phyloP scores from a whole-genome alignment of 371 early-diverging fungal species.

The Mucor velutinosus region DNA sequence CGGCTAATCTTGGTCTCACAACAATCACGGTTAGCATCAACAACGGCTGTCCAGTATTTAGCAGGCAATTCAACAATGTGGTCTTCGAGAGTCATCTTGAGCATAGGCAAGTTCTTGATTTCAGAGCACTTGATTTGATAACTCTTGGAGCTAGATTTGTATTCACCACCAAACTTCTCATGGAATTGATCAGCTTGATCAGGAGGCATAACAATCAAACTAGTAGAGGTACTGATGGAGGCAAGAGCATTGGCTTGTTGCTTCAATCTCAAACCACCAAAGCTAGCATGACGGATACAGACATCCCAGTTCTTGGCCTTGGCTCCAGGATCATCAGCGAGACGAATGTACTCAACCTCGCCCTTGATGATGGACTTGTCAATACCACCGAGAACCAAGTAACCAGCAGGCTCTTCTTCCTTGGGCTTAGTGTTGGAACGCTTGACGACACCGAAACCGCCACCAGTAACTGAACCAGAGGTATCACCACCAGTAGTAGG shows the following conservation, averaged over 20 bases:
- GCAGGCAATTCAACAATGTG: slow-evolving; percentile 44
- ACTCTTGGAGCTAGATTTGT: slow-evolving; percentile 22
- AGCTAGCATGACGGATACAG: slow-evolving; percentile 40
- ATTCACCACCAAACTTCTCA: slow-evolving; percentile 36
- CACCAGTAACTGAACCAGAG: slow-evolving; percentile 22
- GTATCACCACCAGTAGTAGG: slow-evolving; percentile 1
- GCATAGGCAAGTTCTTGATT: slow-evolving; percentile 32
- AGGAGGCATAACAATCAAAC: slow-evolving; percentile 42
- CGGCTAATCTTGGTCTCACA: slow-evolving; percentile 45
- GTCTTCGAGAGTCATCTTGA: slow-evolving; percentile 42
- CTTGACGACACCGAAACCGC: slow-evolving; percentile 37
- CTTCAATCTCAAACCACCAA: slow-evolving; percentile 31
- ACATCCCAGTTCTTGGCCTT: slow-evolving; percentile 45
- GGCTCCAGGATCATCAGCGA: slow-evolving; percentile 29
- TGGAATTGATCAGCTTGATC: slow-evolving; percentile 49
- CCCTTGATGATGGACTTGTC: slow-evolving; percentile 41
- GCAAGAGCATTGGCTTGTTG: slow-evolving; percentile 43
- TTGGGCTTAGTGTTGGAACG: slow-evolving; percentile 18
- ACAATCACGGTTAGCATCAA: slow-evolving; percentile 38
- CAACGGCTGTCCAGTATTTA: slow-evolving; percentile 38
- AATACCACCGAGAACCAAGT: slow-evolving; percentile 45
- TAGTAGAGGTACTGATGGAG: slow-evolving; percentile 39
- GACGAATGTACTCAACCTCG: slow-evolving; percentile 34
- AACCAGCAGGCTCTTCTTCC: slow-evolving; percentile 36
- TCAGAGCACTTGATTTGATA: slow-evolving; percentile 46